Base-by-base conservation (phyloP, 106 monocot genomes). In the Dioscorea zingiberensis region DNA sequence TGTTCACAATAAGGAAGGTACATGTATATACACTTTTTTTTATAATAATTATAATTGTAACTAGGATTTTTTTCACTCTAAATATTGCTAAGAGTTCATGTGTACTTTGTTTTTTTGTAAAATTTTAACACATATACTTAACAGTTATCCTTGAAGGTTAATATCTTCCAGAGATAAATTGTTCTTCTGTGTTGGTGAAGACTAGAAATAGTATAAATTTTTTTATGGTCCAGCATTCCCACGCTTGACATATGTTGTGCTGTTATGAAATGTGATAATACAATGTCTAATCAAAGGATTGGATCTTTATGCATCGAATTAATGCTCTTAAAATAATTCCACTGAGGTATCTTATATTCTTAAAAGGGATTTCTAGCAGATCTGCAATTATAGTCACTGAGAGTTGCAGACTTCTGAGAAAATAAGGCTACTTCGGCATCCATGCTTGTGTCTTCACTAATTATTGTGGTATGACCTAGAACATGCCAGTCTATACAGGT, bases 1-100 rank as follows among this genome's bases (percentile, higher is more conserved):
- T 67, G 51, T 44, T 71, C 56, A 74, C 54, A 72, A 51, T 29
- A 77, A 74, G 32, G 83, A 78, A 83, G 83, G 83, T 83, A 9
- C 38, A 27, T 32, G 62, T 12, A 9, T 6, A 32, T 26, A 7
- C 16, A 18, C 30, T 15, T n/a, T n/a, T n/a, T n/a, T n/a, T n/a
- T n/a, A n/a, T n/a, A n/a, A n/a, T n/a, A n/a, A 44, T 44, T 18
- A 38, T n/a, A 38, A 44, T 32, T 38, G 8, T 24, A 17, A 60
- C 13, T 44, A 32, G 0, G 38, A 14, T 4, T 63, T 30, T 16
- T 14, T n/a, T 15, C n/a, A n/a, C n/a, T 29, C 38, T 17, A n/a
- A 32, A 32, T 30, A 18, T 38, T 14, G 1, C 14, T n/a, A 29
- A 16, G 32, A 6, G 8, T 0, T 45, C 17, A 21, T 63, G 30